phyloP scores from a whole-genome alignment of 345 rosid genomes.

The Noccaea bulbosa region DNA sequence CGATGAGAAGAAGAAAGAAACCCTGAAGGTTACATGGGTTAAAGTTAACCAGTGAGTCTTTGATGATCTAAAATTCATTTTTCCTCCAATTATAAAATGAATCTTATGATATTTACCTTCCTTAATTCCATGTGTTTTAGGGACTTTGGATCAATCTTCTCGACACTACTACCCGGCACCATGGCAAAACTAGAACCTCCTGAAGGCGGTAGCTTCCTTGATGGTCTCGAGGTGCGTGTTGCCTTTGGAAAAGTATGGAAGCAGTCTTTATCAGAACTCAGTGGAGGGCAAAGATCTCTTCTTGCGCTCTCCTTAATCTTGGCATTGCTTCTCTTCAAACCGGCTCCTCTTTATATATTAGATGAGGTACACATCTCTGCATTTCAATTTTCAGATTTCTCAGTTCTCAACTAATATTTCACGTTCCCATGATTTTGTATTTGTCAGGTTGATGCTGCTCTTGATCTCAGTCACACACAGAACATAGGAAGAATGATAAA shows the following conservation, averaged over 20 bases:
- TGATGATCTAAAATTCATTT: constrained; percentile 1
- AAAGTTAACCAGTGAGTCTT: constrained; percentile 80
- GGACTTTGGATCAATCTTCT: constrained; percentile 96
- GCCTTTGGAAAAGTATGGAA: constrained; percentile 99
- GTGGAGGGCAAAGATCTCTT: constrained; percentile 96
- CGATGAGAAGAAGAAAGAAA: constrained; percentile 98
- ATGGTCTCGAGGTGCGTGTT: constrained; percentile 97
- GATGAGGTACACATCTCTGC: constrained; percentile 71
- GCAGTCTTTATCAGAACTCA: constrained; percentile 91
- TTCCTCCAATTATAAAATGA: not conserved
- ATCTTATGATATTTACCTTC: not conserved
- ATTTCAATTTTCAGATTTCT: not conserved
- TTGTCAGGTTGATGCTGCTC: constrained; percentile 90
- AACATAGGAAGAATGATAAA: constrained; percentile 98
- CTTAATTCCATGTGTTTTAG: constrained; percentile 48
- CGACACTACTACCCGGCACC: constrained; percentile 93
- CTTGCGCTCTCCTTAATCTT: constrained; percentile 91
- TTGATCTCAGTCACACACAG: constrained; percentile 96
- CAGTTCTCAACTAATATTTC: constrained; percentile 15
- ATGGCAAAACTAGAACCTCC: constrained; percentile 94
- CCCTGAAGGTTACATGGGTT: constrained; percentile 95
- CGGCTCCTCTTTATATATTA: constrained; percentile 95
- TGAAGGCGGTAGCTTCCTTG: constrained; percentile 93
- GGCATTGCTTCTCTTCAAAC: constrained; percentile 95
- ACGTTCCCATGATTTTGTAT: not conserved